Evolutionary conservation across 2,329 filamentous ascomycete genomes (phyloP).

Genomic region (Microdochium nivale): DNA sequence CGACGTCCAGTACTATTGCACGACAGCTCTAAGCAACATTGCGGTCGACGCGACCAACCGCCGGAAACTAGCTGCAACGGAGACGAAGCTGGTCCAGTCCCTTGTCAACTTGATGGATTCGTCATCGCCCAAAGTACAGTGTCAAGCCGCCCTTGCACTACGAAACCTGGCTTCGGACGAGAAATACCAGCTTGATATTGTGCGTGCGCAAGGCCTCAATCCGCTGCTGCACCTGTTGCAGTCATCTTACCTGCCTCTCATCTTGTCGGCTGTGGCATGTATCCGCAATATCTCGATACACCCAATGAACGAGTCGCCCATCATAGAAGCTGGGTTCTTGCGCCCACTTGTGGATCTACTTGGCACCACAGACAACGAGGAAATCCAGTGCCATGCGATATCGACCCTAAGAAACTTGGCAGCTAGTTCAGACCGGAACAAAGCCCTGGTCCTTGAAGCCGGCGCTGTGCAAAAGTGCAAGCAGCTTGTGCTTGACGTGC

Average conservation of each 20-base stretch:
- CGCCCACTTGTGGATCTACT: constrained; percentile 89
- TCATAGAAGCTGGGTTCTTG: constrained; percentile 94
- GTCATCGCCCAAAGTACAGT: constrained; percentile 94
- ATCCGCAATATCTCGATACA: constrained; percentile 99
- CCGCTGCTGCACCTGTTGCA: constrained; percentile 85
- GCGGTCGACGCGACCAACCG: constrained; percentile 89
- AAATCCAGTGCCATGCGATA: constrained; percentile 98
- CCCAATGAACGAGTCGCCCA: constrained; percentile 93
- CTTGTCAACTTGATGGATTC: constrained; percentile 96
- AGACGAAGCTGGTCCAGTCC: constrained; percentile 85
- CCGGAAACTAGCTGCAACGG: constrained; percentile 82
- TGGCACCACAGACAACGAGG: constrained; percentile 93
- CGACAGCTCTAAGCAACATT: constrained; percentile 96
- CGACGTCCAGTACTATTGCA: constrained; percentile 99
- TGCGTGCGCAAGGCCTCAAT: constrained; percentile 75
- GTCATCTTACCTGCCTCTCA: constrained; percentile 90
- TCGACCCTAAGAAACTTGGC: constrained; percentile 93
- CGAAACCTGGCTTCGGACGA: constrained; percentile 95
- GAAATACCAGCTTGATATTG: constrained; percentile 97
- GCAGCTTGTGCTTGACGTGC: constrained; percentile 86
- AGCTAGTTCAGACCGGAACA: constrained; percentile 95
- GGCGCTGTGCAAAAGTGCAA: constrained; percentile 98
- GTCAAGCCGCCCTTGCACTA: constrained; percentile 88
- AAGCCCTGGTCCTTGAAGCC: constrained; percentile 92
- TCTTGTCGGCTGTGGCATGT: constrained; percentile 92